Conservation (phyloP, 441 rosid genomes). For the Syzygium malaccense region DNA sequence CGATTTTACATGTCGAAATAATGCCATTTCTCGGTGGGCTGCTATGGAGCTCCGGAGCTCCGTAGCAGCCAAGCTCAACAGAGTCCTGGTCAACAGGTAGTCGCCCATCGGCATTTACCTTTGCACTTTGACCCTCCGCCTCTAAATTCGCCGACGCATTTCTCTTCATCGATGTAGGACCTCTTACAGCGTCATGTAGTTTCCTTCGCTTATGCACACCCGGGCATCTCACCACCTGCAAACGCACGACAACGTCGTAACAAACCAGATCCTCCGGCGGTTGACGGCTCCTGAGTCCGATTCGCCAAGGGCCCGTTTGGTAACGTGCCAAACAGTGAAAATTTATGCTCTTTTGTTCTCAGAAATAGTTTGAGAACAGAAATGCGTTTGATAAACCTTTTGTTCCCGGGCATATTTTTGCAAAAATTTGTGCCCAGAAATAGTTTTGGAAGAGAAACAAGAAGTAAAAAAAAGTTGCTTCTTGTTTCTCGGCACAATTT, state of each 20-base stretch:
- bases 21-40: background rate
- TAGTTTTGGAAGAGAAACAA: too few species aligned
- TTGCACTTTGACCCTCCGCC: background rate
- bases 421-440: too few species aligned
- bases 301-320: too few species aligned
- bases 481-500: too few species aligned
- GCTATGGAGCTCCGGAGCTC: background rate
- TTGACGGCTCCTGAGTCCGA: background rate
- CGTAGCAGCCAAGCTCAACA: background rate
- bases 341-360: too few species aligned
- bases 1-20: background rate
- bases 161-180: background rate
- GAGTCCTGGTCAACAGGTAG: background rate
- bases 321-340: too few species aligned
- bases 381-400: too few species aligned
- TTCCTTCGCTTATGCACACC: background rate
- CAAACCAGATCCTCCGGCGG: fast-evolving
- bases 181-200: fast-evolving
- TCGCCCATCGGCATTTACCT: background rate
- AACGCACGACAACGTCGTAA: background rate
- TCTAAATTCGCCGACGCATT: background rate
- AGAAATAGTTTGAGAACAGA: too few species aligned
- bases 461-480: too few species aligned
- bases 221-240: fast-evolving
- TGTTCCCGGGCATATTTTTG: too few species aligned